Base-by-base conservation (phyloP, 2,329 filamentous ascomycete species). In the Ascochyta viciae-villosae region DNA sequence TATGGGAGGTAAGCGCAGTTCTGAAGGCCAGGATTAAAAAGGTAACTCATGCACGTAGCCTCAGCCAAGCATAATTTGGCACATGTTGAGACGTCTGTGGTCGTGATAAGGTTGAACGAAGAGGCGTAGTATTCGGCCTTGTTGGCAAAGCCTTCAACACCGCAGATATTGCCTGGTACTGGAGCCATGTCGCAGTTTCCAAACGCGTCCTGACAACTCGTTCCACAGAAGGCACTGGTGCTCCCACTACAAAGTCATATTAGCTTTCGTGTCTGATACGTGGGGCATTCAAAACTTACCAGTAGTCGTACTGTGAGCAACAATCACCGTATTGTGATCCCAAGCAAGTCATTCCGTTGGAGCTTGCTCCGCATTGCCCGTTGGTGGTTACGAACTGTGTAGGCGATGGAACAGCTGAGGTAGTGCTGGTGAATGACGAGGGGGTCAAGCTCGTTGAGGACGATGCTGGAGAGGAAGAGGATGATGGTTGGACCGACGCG, bases 181-280 rank as follows among this genome's bases (percentile, higher is more conserved):
- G 55, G 50, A 33, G 42, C 26, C 34, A 22, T 26, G 24, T 52
- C 43, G 49, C 59, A 61, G 9, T 57, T 46, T 37, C 59, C 59
- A 10, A 54, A 61, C 13, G 26, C 53, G 31, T n/a, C 33, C 49
- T 61, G 57, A 31, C 71, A 75, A 7, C 66, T 66, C 10, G 59
- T 60, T 24, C 61, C 62, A 45, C 70, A 73, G 50, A 67, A 57
- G 34, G 58, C 68, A 43, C 34, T 44, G 22, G 13, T 41, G 40
- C 34, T 31, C 45, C 54, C 54, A 50, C 54, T 57, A 8, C 19
- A 13, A 12, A 16, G 13, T 3, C 3, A 31, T 38, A 23, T 56
- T 15, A 56, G 47, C 42, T 10, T 24, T 46, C 9, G 10, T 15
- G 24, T 2, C 22, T 39, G 29, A 1, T 23, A 5, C 12, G 6